Evolutionary conservation across 208 protist genomes (phyloP).

Genomic region (Leptomonas seymouri): DNA sequence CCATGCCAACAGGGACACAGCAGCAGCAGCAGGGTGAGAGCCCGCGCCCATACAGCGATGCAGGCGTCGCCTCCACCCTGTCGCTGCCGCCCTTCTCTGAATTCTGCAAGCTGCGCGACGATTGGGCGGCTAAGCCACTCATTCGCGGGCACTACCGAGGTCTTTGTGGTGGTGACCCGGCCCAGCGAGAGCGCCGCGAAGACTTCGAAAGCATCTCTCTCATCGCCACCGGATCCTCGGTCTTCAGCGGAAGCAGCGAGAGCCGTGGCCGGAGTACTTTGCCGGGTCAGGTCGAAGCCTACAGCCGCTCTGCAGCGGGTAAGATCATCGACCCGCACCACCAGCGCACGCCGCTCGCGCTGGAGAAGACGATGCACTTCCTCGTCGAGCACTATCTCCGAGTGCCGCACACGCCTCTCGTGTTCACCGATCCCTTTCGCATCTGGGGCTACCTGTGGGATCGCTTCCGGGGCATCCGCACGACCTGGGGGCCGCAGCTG

Average conservation of each 20-base stretch:
- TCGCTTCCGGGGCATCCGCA: constrained; percentile 78
- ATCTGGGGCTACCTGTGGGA: constrained; percentile 88
- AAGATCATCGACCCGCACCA: constrained; percentile 49
- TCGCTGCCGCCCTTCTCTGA: constrained; percentile 48
- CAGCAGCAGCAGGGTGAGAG: neutral
- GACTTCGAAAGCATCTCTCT: constrained; percentile 44
- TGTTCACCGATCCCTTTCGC: constrained; percentile 65
- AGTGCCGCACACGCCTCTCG: constrained; percentile 57
- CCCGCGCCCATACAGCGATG: constrained; percentile 31
- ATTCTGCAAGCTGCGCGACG: constrained; percentile 47
- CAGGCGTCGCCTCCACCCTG: constrained; percentile 44
- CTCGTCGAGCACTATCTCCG: constrained; percentile 85
- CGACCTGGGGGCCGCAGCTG: constrained; percentile 74
- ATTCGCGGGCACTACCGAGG: constrained; percentile 53
- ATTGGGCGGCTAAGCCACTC: constrained; percentile 30
- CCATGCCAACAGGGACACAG: neutral
- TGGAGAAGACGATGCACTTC: constrained; percentile 90
- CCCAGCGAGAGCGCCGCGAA: constrained; percentile 44
- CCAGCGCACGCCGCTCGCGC: constrained; percentile 65
- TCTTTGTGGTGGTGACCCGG: constrained; percentile 59
- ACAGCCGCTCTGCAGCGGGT: constrained; percentile 73
- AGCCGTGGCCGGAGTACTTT: neutral
- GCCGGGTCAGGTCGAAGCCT: constrained; percentile 56
- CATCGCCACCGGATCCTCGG: neutral
- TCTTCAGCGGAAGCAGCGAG: constrained; percentile 11